A percentile compares a stretch with the other conserved stretches of the same genome.
Evolutionary conservation across 495 filamentous ascomycete species (phyloP).

Genomic region (Xylaria castorea): DNA sequence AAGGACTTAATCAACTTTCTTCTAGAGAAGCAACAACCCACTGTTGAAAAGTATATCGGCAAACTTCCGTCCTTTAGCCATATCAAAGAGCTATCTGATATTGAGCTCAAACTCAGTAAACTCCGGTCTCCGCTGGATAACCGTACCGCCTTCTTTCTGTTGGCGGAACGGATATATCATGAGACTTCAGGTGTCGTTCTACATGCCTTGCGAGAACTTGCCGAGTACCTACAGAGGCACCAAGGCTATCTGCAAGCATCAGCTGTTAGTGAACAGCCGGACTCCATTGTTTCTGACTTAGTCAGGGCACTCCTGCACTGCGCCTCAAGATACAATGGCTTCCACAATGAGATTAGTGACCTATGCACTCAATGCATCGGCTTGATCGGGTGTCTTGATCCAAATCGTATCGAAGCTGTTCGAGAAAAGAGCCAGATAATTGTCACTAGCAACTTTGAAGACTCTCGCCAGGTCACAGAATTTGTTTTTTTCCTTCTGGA

Average conservation of each 20-base stretch:
- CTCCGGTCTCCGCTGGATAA: conserved; percentile 64
- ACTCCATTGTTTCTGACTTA: conserved; percentile 72
- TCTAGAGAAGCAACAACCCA: conserved; percentile 61
- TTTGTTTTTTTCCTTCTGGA: conserved; percentile 87
- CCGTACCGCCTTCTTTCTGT: conserved; percentile 69
- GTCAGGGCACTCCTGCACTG: conserved; percentile 82
- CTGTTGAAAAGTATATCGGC: conserved; percentile 68
- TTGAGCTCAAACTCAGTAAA: conserved; percentile 66
- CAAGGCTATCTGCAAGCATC: conserved; percentile 83
- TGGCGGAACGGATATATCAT: conserved; percentile 73
- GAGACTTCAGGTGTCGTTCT: conserved; percentile 85
- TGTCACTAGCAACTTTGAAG: conserved; percentile 82
- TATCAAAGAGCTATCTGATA: conserved; percentile 70
- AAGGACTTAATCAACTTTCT: conserved; percentile 68
- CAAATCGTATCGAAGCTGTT: conserved; percentile 82
- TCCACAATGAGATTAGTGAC: conserved; percentile 67
- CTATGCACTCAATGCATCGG: conserved; percentile 82
- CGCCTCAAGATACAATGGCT: conserved; percentile 76
- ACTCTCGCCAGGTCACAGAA: conserved; percentile 78
- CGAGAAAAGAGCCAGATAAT: conserved; percentile 80
- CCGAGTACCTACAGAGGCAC: conserved; percentile 71
- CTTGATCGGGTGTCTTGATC: conserved; percentile 87
- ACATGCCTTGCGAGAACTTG: conserved; percentile 78
- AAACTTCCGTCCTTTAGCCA: conserved; percentile 78
- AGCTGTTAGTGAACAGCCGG: conserved; percentile 84